phyloP scores from a whole-genome alignment of 805 yeast genomes.

The Soucietia sequanensis region DNA sequence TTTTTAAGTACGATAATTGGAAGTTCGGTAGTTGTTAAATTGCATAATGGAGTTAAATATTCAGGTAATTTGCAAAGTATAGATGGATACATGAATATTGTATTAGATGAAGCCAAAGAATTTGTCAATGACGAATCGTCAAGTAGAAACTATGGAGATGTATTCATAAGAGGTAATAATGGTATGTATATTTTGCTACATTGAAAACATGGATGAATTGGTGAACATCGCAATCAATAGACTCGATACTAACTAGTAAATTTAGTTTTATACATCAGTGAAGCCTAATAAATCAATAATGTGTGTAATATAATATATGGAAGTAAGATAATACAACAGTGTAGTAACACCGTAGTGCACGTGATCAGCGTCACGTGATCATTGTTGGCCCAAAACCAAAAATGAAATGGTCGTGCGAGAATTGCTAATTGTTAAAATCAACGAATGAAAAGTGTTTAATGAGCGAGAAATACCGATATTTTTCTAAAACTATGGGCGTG shows the following conservation, averaged over 20 bases:
- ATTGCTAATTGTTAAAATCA: too few species aligned
- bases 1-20: constrained; percentile 82
- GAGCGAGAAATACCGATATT: too few species aligned
- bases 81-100: constrained; percentile 96
- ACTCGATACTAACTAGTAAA: constrained; percentile 25
- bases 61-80: constrained; percentile 70
- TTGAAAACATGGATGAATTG: too few species aligned
- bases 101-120: constrained; percentile 76
- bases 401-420: too few species aligned
- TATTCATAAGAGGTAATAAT: constrained; percentile 83
- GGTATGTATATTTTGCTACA: constrained; percentile 47
- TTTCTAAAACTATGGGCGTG: too few species aligned
- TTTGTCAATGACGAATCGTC: constrained; percentile 47
- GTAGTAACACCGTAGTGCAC: too few species aligned
- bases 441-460: too few species aligned
- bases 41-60: constrained; percentile 85
- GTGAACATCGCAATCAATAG: neutral
- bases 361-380: too few species aligned
- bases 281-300: too few species aligned
- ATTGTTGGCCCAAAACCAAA: too few species aligned
- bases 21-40: constrained; percentile 74
- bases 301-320: too few species aligned
- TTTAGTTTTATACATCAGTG: constrained; percentile 43
- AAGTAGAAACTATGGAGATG: constrained; percentile 63
- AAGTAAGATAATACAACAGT: too few species aligned